Base-by-base conservation (phyloP, 2,329 filamentous ascomycete genomes). In the Akanthomyces dipterigenus region DNA sequence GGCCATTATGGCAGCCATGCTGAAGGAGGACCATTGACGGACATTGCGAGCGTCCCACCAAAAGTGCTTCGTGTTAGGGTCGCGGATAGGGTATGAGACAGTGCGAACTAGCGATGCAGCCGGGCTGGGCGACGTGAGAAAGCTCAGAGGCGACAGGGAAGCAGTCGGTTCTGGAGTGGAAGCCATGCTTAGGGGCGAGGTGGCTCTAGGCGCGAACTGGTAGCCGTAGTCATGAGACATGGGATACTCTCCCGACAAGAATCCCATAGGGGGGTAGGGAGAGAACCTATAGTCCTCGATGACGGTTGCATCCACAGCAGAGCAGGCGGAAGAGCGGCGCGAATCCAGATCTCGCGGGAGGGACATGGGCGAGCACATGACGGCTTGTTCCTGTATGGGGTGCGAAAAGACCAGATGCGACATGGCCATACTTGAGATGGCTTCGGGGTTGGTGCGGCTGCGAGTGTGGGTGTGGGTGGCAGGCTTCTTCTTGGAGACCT, bases 21-120 rank as follows among this genome's bases (percentile, higher is more conserved):
- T 90, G 82, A 97, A 97, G 67, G 85, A 83, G 56, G 83, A 83
- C 93, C 93, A 97, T 64, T 86, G 83, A 64, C 90, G 86, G 66
- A 97, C 80, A 72, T 96, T 93, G 67, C 93, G 89, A 62, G 96
- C 83, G 70, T 98, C 93, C 90, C 91, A 97, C 93, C 93, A 98
- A 75, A 93, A 96, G 77, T 96, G 87, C 73, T 88, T 91, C 68
- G 83, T 88, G 75, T 81, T 83, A 69, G 81, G 87, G 72, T 86
- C 89, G 65, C 80, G 84, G 69, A 80, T 79, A 65, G 76, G 86
- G 71, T 88, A 87, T 63, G 88, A 90, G 66, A 93, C 84, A 66
- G 88, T 89, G 70, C 88, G 88, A 42, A 96, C 91, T 38, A 96
- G 80, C 45, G 88, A 88, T 20, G 93, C 89, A 24, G 91, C 88